phyloP scores from a whole-genome alignment of 768 basidiomycete genomes.

The Lentinula boryana region DNA sequence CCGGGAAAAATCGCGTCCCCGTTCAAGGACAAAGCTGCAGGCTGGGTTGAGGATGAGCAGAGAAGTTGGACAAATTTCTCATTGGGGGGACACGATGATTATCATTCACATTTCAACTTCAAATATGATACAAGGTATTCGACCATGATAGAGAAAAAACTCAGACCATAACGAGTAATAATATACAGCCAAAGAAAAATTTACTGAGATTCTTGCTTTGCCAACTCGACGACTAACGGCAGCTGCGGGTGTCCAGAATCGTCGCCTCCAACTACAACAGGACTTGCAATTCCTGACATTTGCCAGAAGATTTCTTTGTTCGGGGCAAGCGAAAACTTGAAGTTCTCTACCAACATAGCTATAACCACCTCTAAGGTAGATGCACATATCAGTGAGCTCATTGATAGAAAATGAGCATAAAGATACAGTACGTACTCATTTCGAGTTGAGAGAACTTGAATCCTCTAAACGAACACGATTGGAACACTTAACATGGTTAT shows the following conservation, averaged over 20 bases:
- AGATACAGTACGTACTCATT: slow-evolving; percentile 4
- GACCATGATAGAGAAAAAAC: neutral
- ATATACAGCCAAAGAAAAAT: neutral
- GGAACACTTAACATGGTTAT: neutral
- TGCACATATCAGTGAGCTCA: no score
- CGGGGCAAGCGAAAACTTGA: slow-evolving; percentile 1
- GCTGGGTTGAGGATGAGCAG: no score
- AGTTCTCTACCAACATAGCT: neutral
- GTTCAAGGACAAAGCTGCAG: no score
- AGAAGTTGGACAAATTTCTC: no score
- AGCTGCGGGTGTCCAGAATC: neutral
- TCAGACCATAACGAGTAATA: neutral
- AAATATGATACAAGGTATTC: no score
- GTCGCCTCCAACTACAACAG: neutral
- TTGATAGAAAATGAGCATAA: no score
- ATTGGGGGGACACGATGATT: no score
- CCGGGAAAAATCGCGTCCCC: neutral
- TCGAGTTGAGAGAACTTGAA: slow-evolving; percentile 8
- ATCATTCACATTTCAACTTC: no score
- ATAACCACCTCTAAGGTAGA: neutral
- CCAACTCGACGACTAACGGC: neutral
- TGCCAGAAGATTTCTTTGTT: slow-evolving; percentile 5
- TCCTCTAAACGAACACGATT: neutral
- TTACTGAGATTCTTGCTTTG: neutral
- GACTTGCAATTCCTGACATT: slow-evolving; percentile 1